phyloP scores from a whole-genome alignment of 352 stramenopile genomes.

The Halophytophthora batemanensis region DNA sequence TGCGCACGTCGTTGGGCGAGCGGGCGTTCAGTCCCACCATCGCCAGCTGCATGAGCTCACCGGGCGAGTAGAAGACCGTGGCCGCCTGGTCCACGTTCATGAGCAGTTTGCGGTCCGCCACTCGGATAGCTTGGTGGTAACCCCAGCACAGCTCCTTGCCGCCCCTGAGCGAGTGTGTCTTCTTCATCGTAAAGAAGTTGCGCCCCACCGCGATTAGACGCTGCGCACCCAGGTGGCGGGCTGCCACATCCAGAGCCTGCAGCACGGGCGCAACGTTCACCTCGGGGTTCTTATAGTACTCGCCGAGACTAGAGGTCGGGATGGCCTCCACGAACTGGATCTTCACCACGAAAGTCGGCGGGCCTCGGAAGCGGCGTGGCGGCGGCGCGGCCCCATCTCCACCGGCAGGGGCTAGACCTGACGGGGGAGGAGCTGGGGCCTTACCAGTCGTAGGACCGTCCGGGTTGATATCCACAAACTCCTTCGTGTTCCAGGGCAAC shows the following conservation, averaged over 20 bases:
- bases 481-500: constrained; percentile 40
- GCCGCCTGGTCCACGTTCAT: constrained; percentile 75
- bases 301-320: constrained; percentile 32
- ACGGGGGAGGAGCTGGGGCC: constrained; percentile 7
- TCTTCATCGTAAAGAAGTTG: constrained; percentile 75
- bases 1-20: constrained; percentile 33
- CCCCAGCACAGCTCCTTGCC: constrained; percentile 73
- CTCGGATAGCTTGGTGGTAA: constrained; percentile 66
- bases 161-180: constrained; percentile 47
- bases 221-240: constrained; percentile 54
- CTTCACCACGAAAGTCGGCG: constrained; percentile 62
- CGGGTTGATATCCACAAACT: constrained; percentile 46
- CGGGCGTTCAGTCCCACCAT: constrained; percentile 32
- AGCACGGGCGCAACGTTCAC: constrained; percentile 59
- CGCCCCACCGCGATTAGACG: constrained; percentile 57
- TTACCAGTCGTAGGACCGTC: constrained; percentile 13
- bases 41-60: constrained; percentile 52
- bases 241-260: constrained; percentile 72
- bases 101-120: constrained; percentile 50
- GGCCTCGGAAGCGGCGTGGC: constrained; percentile 28
- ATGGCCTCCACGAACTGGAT: constrained; percentile 70
- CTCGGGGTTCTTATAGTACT: constrained; percentile 55
- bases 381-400: constrained; percentile 14
- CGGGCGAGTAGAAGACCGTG: constrained; percentile 65
- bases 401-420: constrained; percentile 10